A percentile compares a stretch with the other conserved stretches of the same genome.
phyloP scores from a whole-genome alignment of 495 filamentous ascomycete species.

The Neurospora sublineolata region DNA sequence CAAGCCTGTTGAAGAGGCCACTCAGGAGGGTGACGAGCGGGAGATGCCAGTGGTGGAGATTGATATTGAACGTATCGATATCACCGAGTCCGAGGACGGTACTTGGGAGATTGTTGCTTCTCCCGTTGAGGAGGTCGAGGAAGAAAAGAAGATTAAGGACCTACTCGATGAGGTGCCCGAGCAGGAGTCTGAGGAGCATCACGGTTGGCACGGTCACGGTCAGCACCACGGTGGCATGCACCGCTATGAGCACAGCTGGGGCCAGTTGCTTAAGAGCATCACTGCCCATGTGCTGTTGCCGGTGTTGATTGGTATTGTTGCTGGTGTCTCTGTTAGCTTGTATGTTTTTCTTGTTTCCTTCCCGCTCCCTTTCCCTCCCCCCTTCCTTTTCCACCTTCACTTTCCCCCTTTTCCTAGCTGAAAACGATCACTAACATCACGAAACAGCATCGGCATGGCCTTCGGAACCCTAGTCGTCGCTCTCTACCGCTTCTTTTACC shows the following conservation, averaged over 20 bases:
- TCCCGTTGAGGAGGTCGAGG: not conserved
- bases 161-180: not conserved
- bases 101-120: not conserved
- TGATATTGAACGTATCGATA: not conserved
- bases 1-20: not conserved
- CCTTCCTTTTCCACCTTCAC: no score
- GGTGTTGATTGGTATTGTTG: conserved; percentile 38
- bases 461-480: conserved; percentile 36
- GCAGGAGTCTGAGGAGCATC: not conserved
- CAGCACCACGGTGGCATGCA: conserved; percentile 8
- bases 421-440: not conserved
- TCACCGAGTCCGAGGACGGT: not conserved
- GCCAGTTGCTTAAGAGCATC: conserved; percentile 33
- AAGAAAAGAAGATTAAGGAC: not conserved
- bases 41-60: not conserved
- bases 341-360: conserved; percentile 18
- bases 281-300: conserved; percentile 40
- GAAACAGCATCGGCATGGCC: conserved; percentile 36
- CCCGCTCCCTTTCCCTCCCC: not conserved
- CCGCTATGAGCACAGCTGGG: conserved; percentile 26
- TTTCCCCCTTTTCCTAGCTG: not conserved
- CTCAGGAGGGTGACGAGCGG: not conserved
- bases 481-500: conserved; percentile 30
- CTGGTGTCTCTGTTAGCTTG: conserved; percentile 42
- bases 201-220: conserved; percentile 7